Evolutionary conservation across 805 yeast species (phyloP).

Genomic region (Komagataella ulmi): DNA sequence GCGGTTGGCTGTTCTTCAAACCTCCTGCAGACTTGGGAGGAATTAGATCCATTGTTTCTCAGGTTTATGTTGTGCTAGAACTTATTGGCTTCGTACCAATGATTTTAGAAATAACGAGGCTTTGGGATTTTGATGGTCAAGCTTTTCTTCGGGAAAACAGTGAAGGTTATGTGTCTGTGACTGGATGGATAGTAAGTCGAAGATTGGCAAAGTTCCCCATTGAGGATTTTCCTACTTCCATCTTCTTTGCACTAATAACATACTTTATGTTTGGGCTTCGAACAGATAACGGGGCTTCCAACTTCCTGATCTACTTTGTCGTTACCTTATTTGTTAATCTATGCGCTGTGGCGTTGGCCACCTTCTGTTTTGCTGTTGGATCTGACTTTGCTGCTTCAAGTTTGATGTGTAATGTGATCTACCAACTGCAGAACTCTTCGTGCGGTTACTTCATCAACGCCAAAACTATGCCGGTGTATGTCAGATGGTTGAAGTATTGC

Average conservation of each 20-base stretch:
- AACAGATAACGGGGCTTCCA: constrained; percentile 16
- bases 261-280: constrained; percentile 63
- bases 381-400: constrained; percentile 42
- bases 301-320: constrained; percentile 45
- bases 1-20: constrained; percentile 58
- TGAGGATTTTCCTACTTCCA: constrained; percentile 49
- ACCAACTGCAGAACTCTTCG: constrained; percentile 54
- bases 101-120: constrained; percentile 36
- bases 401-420: constrained; percentile 35
- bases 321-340: constrained; percentile 34
- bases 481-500: constrained; percentile 61
- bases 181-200: constrained; percentile 49
- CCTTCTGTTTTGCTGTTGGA: constrained; percentile 32
- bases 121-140: constrained; percentile 34
- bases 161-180: constrained; percentile 46
- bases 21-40: constrained; percentile 46
- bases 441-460: constrained; percentile 69
- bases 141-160: constrained; percentile 43
- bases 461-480: constrained; percentile 61
- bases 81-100: constrained; percentile 35
- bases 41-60: constrained; percentile 38
- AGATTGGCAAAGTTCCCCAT: constrained; percentile 42
- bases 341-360: constrained; percentile 36
- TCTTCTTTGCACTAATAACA: constrained; percentile 39
- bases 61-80: constrained; percentile 31